Percentiles rank a stretch among this genome's conserved stretches.
These are phyloP conservation scores for Tephrocybe sp. DNA, from an alignment of 768 basidiomycete species.

Conservation along the genomic window DNA sequence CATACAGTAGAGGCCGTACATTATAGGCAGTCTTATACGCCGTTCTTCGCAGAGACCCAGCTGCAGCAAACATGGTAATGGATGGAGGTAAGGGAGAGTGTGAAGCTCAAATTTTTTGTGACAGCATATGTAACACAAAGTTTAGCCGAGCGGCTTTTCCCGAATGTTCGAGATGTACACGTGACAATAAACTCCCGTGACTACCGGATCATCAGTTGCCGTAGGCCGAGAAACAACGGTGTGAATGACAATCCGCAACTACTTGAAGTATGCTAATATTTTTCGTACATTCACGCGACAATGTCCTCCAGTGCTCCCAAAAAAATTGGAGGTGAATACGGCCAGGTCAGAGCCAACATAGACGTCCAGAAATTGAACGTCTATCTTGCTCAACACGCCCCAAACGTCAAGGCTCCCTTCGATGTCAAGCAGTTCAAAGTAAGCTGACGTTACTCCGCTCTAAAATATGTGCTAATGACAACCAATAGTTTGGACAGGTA, in stretches of 20 bases:
- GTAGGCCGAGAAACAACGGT: constrained; percentile 2
- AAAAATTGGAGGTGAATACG: constrained; percentile 75
- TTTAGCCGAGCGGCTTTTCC: constrained; percentile 37
- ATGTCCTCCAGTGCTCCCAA: constrained; percentile 29
- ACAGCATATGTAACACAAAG: constrained; percentile 32
- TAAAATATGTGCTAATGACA: background rate
- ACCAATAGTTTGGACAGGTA: constrained; percentile 82
- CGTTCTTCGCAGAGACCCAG: constrained; percentile 62
- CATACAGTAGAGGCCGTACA: constrained; percentile 41
- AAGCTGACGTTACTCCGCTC: constrained; percentile 21
- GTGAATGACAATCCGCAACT: too few species aligned
- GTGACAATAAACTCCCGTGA: constrained; percentile 8
- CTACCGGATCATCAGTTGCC: constrained; percentile 1
- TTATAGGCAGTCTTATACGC: constrained; percentile 57
- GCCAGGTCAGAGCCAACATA: constrained; percentile 69
- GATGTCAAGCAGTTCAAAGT: constrained; percentile 93
- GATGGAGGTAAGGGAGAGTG: constrained; percentile 44
- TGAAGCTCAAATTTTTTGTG: constrained; percentile 43
- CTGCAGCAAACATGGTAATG: constrained; percentile 74
- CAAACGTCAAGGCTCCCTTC: constrained; percentile 61
- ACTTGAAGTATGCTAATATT: too few species aligned
- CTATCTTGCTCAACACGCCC: constrained; percentile 61
- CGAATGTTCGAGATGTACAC: constrained; percentile 39
- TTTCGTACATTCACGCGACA: constrained; percentile 9
- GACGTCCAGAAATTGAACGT: constrained; percentile 61